phyloP scores from a whole-genome alignment of 1,284 basidiomycete species.

The Microstroma glucosiphilum region DNA sequence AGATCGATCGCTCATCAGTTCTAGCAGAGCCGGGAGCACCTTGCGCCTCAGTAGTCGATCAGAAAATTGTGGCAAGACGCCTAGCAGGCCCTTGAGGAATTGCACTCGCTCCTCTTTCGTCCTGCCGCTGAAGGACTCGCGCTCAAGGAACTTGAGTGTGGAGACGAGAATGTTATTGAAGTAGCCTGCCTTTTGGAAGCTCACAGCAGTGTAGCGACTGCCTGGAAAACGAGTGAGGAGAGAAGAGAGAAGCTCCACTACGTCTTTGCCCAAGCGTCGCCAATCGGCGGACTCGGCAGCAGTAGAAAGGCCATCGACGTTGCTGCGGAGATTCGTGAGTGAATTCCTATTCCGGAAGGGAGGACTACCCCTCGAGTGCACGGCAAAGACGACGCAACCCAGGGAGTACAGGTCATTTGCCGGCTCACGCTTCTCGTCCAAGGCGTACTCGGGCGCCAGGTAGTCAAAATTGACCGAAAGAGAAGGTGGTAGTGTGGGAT shows the following conservation, averaged over 20 bases:
- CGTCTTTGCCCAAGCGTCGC: conserved; percentile 34
- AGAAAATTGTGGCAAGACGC: conserved; percentile 78
- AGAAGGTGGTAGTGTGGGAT: conserved; percentile 70
- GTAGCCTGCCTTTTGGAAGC: conserved; percentile 75
- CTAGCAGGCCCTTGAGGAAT: conserved; percentile 73
- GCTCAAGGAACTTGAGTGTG: conserved; percentile 90
- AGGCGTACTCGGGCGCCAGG: conserved; percentile 84
- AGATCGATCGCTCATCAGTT: conserved; percentile 52
- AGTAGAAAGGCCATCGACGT: conserved; percentile 58
- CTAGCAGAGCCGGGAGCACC: conserved; percentile 68
- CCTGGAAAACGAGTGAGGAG: conserved; percentile 64
- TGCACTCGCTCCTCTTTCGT: conserved; percentile 90
- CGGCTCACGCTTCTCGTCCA: conserved; percentile 78
- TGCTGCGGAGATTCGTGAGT: conserved; percentile 69
- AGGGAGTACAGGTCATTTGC: conserved; percentile 92
- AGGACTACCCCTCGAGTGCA: conserved; percentile 74
- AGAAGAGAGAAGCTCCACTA: conserved; percentile 29
- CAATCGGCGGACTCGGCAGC: conserved; percentile 27
- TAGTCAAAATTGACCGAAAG: conserved; percentile 91
- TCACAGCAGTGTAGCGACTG: conserved; percentile 67
- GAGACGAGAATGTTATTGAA: conserved; percentile 93
- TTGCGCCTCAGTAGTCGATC: conserved; percentile 81
- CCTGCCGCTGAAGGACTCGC: conserved; percentile 89
- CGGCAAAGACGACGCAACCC: conserved; percentile 72
- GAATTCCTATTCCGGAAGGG: conserved; percentile 86